These are phyloP conservation scores for Auricularia sp. DNA, from an alignment of 768 basidiomycete genomes.

Conservation along the genomic window DNA sequence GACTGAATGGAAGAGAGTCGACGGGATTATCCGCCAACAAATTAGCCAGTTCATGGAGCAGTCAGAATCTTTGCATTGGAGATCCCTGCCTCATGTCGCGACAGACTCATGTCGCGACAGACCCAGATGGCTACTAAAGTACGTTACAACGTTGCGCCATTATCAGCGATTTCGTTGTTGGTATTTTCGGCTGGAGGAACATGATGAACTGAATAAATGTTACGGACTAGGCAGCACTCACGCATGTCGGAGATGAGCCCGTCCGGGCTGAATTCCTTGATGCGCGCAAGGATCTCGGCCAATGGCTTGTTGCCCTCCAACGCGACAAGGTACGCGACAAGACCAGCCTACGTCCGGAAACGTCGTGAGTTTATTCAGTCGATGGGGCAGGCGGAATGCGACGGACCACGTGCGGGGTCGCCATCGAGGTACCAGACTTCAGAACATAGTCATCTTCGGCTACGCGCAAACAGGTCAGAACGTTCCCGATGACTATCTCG, in stretches of 20 bases:
- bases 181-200: background rate
- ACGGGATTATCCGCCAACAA: too few relatives aligned
- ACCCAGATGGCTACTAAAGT: too few relatives aligned
- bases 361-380: too few relatives aligned
- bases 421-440: conserved; percentile 89
- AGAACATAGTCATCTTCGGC: conserved; percentile 46
- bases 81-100: too few relatives aligned
- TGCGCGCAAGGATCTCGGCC: conserved; percentile 18
- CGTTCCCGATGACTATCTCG: background rate
- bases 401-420: conserved; percentile 61
- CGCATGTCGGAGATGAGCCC: conserved; percentile 20
- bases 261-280: conserved; percentile 23
- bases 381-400: too few relatives aligned
- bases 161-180: background rate
- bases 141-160: background rate
- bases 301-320: conserved; percentile 24
- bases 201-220: background rate
- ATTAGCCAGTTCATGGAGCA: too few relatives aligned
- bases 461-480: conserved; percentile 3
- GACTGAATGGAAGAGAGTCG: too few relatives aligned
- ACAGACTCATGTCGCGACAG: too few relatives aligned
- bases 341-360: conserved; percentile 17
- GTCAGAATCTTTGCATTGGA: too few relatives aligned
- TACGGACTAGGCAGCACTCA: background rate
- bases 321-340: conserved; percentile 30